Percentiles rank a stretch among this genome's conserved stretches.
phyloP scores from a whole-genome alignment of 2,329 filamentous ascomycete genomes.

The Verticillium longisporum region DNA sequence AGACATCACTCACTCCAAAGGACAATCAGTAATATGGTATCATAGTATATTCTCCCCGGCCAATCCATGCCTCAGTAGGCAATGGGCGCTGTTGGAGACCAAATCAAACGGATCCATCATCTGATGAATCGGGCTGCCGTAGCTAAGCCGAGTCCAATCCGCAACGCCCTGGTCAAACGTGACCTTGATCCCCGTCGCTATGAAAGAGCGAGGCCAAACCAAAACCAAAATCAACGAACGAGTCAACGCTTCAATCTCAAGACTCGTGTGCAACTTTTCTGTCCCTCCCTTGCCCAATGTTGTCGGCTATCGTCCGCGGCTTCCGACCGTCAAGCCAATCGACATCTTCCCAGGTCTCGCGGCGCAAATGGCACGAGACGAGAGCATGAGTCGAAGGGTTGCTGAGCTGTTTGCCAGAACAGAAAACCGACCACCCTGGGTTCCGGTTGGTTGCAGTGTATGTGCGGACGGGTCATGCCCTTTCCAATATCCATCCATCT shows the following conservation, averaged over 20 bases:
- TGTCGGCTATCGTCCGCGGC: background rate
- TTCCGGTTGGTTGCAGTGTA: background rate
- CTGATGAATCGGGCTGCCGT: background rate
- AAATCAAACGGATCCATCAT: background rate
- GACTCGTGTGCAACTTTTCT: slow-evolving; percentile 10
- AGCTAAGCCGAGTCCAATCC: background rate
- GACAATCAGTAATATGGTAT: background rate
- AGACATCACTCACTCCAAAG: background rate
- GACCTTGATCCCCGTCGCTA: background rate
- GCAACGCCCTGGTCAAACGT: background rate
- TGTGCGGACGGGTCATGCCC: background rate
- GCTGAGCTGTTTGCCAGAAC: background rate
- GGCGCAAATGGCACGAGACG: slow-evolving; percentile 1
- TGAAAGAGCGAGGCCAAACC: background rate
- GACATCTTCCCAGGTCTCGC: background rate
- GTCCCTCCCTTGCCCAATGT: background rate
- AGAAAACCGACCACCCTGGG: background rate
- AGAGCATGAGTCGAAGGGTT: background rate
- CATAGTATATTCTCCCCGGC: background rate
- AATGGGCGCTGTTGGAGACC: background rate
- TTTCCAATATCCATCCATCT: background rate
- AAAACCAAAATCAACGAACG: background rate
- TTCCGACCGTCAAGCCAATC: background rate
- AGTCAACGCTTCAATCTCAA: slow-evolving; percentile 11
- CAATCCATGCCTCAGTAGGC: background rate